phyloP scores from a whole-genome alignment of 345 rosid species.

The Physaria fendleri region DNA sequence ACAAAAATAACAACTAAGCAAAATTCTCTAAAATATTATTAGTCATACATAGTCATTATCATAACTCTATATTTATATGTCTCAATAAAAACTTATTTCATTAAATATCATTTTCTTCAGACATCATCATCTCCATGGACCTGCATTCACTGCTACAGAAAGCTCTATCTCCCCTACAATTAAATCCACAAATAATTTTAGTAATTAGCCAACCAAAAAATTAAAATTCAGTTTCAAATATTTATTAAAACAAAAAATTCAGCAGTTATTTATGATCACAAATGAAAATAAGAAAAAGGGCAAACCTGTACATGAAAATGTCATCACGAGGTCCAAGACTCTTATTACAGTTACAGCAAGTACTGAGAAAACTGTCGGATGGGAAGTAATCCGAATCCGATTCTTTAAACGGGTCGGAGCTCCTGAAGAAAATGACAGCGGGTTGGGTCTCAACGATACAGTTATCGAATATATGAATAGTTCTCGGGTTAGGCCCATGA shows the following conservation, averaged over 20 bases:
- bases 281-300: background rate
- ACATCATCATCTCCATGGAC: constrained; percentile 54
- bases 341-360: constrained; percentile 71
- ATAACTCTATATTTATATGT: background rate
- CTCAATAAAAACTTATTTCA: constrained; percentile 3
- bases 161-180: constrained; percentile 78
- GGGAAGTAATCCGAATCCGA: constrained; percentile 30
- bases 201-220: background rate
- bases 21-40: constrained; percentile 21
- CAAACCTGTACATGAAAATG: constrained; percentile 91
- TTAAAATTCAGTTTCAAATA: background rate
- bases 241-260: no score
- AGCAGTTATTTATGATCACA: background rate
- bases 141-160: constrained; percentile 91
- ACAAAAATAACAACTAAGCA: constrained; percentile 16
- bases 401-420: constrained; percentile 24
- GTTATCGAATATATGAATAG: constrained; percentile 82
- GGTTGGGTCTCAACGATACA: constrained; percentile 66
- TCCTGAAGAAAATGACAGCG: constrained; percentile 40
- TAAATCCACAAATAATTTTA: background rate
- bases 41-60: constrained; percentile 16
- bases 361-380: constrained; percentile 66
- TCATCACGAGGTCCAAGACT: constrained; percentile 72
- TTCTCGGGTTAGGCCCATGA: constrained; percentile 79
- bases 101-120: constrained; percentile 35